phyloP scores from a whole-genome alignment of 1,139 yeast genomes.

The Geotrichum fermentans region DNA sequence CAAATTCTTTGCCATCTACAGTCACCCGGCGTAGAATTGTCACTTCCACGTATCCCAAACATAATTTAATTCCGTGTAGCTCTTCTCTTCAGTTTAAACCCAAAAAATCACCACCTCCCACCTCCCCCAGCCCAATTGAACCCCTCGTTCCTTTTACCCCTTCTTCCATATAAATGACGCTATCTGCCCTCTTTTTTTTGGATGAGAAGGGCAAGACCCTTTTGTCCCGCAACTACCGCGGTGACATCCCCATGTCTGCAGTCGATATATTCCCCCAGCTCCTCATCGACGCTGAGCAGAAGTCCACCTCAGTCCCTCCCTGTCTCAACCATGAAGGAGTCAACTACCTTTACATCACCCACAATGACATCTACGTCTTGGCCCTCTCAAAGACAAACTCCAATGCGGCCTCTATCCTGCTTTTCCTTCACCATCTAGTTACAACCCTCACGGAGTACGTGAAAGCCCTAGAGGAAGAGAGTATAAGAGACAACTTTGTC shows the following conservation, averaged over 20 bases:
- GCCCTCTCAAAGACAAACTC: constrained; percentile 75
- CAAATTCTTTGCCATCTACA: constrained; percentile 19
- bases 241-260: constrained; percentile 76
- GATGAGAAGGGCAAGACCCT: constrained; percentile 88
- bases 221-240: constrained; percentile 84
- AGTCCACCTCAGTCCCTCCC: constrained; percentile 62
- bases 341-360: constrained; percentile 75
- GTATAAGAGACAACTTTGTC: constrained; percentile 89
- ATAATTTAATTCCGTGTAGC: no score
- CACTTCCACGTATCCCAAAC: constrained; percentile 24
- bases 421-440: constrained; percentile 70
- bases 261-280: constrained; percentile 82
- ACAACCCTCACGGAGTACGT: constrained; percentile 69
- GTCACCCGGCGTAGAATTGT: not conserved
- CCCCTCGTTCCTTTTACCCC: not conserved
- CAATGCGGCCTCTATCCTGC: constrained; percentile 72
- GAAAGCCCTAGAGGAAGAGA: constrained; percentile 85
- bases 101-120: no score
- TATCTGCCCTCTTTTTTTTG: constrained; percentile 84
- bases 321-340: constrained; percentile 74
- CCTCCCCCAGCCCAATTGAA: not conserved
- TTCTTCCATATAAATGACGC: constrained; percentile 48
- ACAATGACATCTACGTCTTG: constrained; percentile 76
- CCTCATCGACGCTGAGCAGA: constrained; percentile 58
- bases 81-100: no score